phyloP scores from a whole-genome alignment of 176 grass and related monocot genomes.

The Avena sativa region DNA sequence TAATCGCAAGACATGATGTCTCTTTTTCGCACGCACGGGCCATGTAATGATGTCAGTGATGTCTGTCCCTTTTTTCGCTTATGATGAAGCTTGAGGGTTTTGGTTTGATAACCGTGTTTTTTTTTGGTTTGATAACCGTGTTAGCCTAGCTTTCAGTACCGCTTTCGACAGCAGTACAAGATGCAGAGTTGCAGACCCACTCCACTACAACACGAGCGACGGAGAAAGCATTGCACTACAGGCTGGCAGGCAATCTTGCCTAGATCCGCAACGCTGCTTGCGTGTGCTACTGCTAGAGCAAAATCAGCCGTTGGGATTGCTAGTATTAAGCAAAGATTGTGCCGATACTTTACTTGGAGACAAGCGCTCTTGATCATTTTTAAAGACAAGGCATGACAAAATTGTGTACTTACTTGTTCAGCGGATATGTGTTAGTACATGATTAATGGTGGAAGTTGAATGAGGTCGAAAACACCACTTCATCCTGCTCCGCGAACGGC shows the following conservation, averaged over 20 bases:
- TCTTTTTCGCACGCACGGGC: not conserved
- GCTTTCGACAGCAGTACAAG: not conserved
- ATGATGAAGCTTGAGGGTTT: not conserved
- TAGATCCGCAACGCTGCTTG: not conserved
- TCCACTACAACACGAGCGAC: not conserved
- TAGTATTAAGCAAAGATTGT: too few species aligned
- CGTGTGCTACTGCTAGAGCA: too few species aligned
- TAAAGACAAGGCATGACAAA: too few species aligned
- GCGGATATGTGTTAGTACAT: too few species aligned
- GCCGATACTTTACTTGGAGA: too few species aligned
- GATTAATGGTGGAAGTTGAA: too few species aligned
- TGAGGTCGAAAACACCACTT: too few species aligned
- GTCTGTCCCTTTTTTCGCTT: not conserved
- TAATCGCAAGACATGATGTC: not conserved
- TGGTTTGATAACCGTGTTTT: too few species aligned
- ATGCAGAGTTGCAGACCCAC: not conserved
- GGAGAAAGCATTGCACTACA: not conserved
- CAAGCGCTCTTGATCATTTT: too few species aligned
- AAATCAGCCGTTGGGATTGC: too few species aligned
- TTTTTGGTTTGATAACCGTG: conserved; percentile 2
- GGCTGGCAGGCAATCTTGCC: not conserved
- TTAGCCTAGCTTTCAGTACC: not conserved
- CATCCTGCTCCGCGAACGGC: too few species aligned
- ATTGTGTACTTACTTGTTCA: too few species aligned
- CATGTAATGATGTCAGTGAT: not conserved